Evolutionary conservation across 129 eudicot species (phyloP), one percentile per base, ranked within the genome.

Genomic region (Rutidosis leptorrhynchoides): DNA sequence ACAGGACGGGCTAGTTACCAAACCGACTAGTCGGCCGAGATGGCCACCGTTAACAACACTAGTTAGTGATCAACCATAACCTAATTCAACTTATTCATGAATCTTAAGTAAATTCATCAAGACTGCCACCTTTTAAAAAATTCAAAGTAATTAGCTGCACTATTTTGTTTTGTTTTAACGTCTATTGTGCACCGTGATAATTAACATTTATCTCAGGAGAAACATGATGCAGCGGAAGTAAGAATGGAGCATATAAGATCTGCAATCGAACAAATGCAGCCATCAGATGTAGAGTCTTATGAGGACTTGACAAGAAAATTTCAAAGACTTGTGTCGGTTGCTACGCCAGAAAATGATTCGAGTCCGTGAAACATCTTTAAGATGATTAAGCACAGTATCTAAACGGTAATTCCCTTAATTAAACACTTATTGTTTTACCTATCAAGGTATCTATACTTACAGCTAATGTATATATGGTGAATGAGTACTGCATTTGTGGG

Each of bases 221-320:
- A 79, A 48, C 64, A 68, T 67, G 80, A 77, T 75, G 95, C 86
- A 25, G 64, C 79, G 1, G 88, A 83, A 78, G 83, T 94, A 78
- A 83, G 82, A 70, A 89, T 89, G 97, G 83, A 79, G 25, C 99
- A 94, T 80, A 73, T 94, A 58, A 80, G 75, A 77, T 62, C 23
- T 67, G 97, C 90, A 55, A 65, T 83, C 28, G 69, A 67, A 58
- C 87, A 77, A 77, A 91, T 80, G 25, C 84, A 74, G 24, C 91
- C 98, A n/a, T 79, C 98, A 51, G 78, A 85, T 46, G 53, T 83
- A 5, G 85, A 83, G 59, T 82, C 85, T 51, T 86, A 82, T 57
- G 81, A 83, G 61, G 79, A 76, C 46, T 58, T 87, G 62, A 80
- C 89, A 2, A 51, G 54, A 55, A 79, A 73, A 70, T 87, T 87